Evolutionary conservation across 441 rosid genomes (phyloP).

Genomic region (Pelargonium cotyledonis): DNA sequence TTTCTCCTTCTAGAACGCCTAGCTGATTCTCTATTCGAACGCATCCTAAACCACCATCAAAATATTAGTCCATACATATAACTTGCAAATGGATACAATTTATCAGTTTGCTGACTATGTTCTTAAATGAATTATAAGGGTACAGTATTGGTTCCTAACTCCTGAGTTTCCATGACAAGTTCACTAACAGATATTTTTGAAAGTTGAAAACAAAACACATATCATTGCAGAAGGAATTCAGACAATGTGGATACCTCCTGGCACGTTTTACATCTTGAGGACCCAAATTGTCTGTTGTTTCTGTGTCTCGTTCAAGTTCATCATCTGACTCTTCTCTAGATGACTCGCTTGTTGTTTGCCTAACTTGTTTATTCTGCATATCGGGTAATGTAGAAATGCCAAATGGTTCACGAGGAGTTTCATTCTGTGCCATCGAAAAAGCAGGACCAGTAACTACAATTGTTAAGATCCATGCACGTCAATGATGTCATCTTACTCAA

Average conservation of each 20-base stretch:
- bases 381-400: constrained; percentile 1
- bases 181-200: no score
- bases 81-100: not conserved
- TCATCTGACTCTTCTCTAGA: constrained; percentile 3
- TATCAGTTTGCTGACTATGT: not conserved
- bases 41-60: constrained; percentile 5
- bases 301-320: constrained; percentile 2
- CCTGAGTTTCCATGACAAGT: no score
- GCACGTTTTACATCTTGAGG: constrained; percentile 6
- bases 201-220: no score
- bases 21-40: constrained; percentile 5
- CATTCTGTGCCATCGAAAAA: not conserved
- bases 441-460: not conserved
- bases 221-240: not conserved
- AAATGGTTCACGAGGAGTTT: not conserved
- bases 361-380: not conserved
- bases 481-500: not conserved
- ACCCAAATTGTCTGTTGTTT: constrained; percentile 4
- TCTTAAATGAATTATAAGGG: no score
- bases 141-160: no score
- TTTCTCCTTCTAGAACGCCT: constrained; percentile 6
- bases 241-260: not conserved
- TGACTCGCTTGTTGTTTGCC: constrained; percentile 5
- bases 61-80: not conserved
- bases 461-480: not conserved